Conservation (phyloP, 2,329 filamentous ascomycete species). For the Trichoderma harzianum region DNA sequence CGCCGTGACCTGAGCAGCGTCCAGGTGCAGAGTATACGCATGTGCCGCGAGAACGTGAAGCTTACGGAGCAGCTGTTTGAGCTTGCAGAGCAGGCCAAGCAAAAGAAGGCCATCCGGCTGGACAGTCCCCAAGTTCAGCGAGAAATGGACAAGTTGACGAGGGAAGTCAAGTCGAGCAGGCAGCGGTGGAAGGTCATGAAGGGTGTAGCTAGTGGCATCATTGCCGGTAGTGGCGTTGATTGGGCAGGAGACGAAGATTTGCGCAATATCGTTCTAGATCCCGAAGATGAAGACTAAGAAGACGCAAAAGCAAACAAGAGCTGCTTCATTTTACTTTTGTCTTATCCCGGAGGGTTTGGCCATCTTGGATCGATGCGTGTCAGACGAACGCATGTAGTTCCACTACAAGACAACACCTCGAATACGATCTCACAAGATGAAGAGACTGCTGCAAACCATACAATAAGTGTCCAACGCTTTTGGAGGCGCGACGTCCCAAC, state of each 20-base stretch:
- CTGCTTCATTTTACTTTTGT: not conserved
- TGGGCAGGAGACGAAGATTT: slow-evolving; percentile 71
- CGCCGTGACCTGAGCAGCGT: slow-evolving; percentile 52
- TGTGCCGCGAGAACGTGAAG: slow-evolving; percentile 58
- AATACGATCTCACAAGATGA: not conserved
- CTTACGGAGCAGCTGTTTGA: slow-evolving; percentile 61
- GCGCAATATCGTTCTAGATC: slow-evolving; percentile 68
- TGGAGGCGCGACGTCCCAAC: not conserved
- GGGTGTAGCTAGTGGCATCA: slow-evolving; percentile 70
- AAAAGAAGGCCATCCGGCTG: slow-evolving; percentile 51
- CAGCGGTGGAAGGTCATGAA: slow-evolving; percentile 73
- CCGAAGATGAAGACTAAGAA: slow-evolving; percentile 44
- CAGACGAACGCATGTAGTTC: slow-evolving; percentile 4
- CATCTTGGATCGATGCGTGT: slow-evolving; percentile 6
- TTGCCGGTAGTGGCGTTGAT: slow-evolving; percentile 78
- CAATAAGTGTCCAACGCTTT: not conserved
- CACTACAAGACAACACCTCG: not conserved
- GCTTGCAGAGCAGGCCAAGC: slow-evolving; percentile 56
- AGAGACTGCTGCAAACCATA: not conserved
- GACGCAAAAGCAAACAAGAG: not conserved
- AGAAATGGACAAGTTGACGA: slow-evolving; percentile 58
- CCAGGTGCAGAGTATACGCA: slow-evolving; percentile 56
- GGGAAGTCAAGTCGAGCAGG: slow-evolving; percentile 57
- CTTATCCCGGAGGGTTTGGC: not conserved
- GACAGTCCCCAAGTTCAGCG: slow-evolving; percentile 49